These are phyloP conservation scores for Suillus subaureus DNA, from an alignment of 768 basidiomycete species.

Conservation along the genomic window DNA sequence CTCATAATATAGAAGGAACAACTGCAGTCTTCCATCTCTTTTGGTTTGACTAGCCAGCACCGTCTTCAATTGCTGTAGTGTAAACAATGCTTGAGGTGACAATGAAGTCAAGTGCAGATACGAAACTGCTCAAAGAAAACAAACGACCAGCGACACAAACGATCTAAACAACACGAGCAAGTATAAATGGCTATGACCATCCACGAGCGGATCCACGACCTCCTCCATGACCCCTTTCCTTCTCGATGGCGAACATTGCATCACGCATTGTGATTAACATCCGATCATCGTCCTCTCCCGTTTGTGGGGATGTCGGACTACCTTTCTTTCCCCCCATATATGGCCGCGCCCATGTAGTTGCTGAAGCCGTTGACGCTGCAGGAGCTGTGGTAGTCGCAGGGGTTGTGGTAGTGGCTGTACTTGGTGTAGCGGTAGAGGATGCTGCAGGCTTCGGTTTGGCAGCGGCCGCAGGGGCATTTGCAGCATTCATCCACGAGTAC, in stretches of 20 bases:
- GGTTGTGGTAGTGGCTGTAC: constrained; percentile 28
- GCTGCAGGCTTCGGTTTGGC: constrained; percentile 40
- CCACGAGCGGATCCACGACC: constrained; percentile 76
- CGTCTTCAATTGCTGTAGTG: neutral
- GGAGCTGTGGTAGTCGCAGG: constrained; percentile 35
- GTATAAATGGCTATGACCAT: constrained; percentile 46
- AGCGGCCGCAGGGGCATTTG: constrained; percentile 46
- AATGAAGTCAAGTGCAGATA: neutral
- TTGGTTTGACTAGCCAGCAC: no score
- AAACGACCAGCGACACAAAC: neutral
- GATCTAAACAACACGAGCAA: neutral
- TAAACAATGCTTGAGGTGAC: neutral
- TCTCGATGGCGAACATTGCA: constrained; percentile 84
- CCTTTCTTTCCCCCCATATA: constrained; percentile 60
- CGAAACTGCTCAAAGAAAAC: neutral
- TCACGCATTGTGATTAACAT: constrained; percentile 71
- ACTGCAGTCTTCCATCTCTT: no score
- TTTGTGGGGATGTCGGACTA: constrained; percentile 32
- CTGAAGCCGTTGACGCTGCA: constrained; percentile 31
- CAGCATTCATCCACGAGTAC: constrained; percentile 88
- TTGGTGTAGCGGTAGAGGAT: constrained; percentile 34
- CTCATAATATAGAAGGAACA: no score
- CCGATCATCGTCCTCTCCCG: constrained; percentile 59
- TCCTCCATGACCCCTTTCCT: constrained; percentile 81
- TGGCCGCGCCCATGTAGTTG: constrained; percentile 58